Percentiles rank a stretch among this genome's conserved stretches.
phyloP scores from a whole-genome alignment of 1,284 basidiomycete genomes.

The Moniliella sp. region DNA sequence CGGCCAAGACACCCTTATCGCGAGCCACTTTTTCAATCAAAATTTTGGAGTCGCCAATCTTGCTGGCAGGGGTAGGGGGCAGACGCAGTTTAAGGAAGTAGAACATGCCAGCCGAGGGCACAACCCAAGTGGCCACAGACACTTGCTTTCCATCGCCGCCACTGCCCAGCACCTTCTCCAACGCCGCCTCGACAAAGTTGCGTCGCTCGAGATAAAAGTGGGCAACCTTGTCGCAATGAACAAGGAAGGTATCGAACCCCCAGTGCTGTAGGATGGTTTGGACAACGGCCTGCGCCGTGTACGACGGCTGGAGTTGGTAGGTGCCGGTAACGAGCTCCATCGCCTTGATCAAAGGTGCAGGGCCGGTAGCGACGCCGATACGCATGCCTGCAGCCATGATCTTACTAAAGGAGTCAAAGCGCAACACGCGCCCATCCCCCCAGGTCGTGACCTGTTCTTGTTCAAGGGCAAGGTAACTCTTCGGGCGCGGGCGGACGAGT shows the following conservation, averaged over 20 bases:
- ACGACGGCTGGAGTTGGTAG: slow-evolving; percentile 51
- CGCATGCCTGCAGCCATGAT: slow-evolving; percentile 33
- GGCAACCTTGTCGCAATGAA: slow-evolving; percentile 49
- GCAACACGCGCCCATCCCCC: slow-evolving; percentile 24
- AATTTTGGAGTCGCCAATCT: slow-evolving; percentile 49
- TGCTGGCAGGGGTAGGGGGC: slow-evolving; percentile 6
- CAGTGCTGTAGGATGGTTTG: slow-evolving; percentile 52
- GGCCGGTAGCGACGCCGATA: slow-evolving; percentile 61
- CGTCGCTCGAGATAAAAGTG: slow-evolving; percentile 58
- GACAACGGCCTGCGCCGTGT: slow-evolving; percentile 54
- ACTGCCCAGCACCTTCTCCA: slow-evolving; percentile 51
- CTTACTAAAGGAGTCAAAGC: slow-evolving; percentile 44
- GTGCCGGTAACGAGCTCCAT: slow-evolving; percentile 50
- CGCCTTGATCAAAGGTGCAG: slow-evolving; percentile 48
- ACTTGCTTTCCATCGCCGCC: slow-evolving; percentile 34
- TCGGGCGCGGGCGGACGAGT: slow-evolving; percentile 8
- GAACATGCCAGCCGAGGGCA: slow-evolving; percentile 55
- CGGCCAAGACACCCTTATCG: slow-evolving; percentile 59
- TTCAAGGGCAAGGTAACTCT: slow-evolving; percentile 24
- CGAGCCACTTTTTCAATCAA: slow-evolving; percentile 58
- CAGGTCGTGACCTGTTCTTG: slow-evolving; percentile 13
- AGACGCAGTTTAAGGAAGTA: slow-evolving; percentile 29
- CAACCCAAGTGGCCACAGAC: slow-evolving; percentile 47
- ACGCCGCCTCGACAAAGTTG: slow-evolving; percentile 55
- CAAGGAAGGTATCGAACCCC: slow-evolving; percentile 46